Conservation (phyloP, 2,329 filamentous ascomycete species). For the Penicillium freii region DNA sequence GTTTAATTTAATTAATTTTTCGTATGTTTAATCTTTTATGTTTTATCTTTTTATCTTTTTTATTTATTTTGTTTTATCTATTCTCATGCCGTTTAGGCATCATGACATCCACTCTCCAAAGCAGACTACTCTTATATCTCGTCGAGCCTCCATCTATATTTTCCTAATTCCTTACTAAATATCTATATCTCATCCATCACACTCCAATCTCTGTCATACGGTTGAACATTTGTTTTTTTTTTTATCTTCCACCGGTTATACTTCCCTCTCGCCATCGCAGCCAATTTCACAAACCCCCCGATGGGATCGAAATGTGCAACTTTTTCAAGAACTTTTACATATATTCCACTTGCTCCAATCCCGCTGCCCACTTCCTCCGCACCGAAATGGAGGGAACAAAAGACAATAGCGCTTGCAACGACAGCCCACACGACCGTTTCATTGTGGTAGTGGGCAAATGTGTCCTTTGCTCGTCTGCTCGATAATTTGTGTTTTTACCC, state of each 20-base stretch:
- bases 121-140: slow-evolving; percentile 1
- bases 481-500: neutral
- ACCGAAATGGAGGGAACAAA: slow-evolving; percentile 66
- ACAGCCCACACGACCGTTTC: slow-evolving; percentile 70
- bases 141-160: slow-evolving; percentile 3
- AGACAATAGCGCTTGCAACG: slow-evolving; percentile 55
- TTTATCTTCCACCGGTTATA: neutral
- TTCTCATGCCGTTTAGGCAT: neutral
- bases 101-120: slow-evolving; percentile 3
- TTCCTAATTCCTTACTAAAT: neutral
- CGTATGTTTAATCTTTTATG: neutral
- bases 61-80: slow-evolving; percentile 4
- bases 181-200: neutral
- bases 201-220: neutral
- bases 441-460: slow-evolving; percentile 68
- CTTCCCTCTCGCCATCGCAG: neutral
- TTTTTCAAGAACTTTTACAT: slow-evolving; percentile 77
- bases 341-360: slow-evolving; percentile 68
- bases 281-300: neutral
- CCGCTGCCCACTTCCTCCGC: slow-evolving; percentile 67
- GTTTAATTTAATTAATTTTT: neutral
- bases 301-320: slow-evolving; percentile 49
- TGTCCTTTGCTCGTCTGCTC: slow-evolving; percentile 46
- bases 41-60: neutral
- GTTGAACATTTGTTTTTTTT: neutral